These are phyloP conservation scores for Zasmidium angulare DNA, from an alignment of 2,329 filamentous ascomycete species.

Conservation along the genomic window DNA sequence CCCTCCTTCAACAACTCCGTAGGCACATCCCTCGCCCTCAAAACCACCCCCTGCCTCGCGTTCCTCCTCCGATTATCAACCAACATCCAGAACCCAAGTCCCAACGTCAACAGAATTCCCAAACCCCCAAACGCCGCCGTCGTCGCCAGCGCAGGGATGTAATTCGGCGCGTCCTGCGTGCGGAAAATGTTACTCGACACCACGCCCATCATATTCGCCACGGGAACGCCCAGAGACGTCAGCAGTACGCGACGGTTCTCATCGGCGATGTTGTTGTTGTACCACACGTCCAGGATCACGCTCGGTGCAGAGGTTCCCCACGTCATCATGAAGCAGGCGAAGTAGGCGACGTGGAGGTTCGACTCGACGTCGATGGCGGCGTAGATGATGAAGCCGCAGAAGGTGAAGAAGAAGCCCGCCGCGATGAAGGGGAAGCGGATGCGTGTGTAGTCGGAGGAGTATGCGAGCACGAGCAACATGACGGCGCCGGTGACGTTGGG, in stretches of 20 bases:
- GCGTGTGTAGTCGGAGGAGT: slow-evolving; percentile 65
- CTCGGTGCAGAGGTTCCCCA: slow-evolving; percentile 74
- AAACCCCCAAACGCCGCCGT: slow-evolving; percentile 63
- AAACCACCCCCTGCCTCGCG: slow-evolving; percentile 51
- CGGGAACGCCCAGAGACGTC: slow-evolving; percentile 70
- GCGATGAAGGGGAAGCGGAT: slow-evolving; percentile 73
- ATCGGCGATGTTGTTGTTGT: slow-evolving; percentile 80
- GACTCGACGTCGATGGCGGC: slow-evolving; percentile 64
- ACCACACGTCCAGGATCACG: slow-evolving; percentile 68
- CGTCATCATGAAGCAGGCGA: slow-evolving; percentile 78
- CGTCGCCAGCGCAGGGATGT: slow-evolving; percentile 64
- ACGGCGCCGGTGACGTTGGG: slow-evolving; percentile 73
- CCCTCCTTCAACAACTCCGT: slow-evolving; percentile 48
- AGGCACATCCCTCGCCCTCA: slow-evolving; percentile 53
- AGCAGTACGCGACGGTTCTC: slow-evolving; percentile 70
- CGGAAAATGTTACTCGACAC: slow-evolving; percentile 69
- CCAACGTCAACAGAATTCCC: slow-evolving; percentile 56
- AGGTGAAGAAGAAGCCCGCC: slow-evolving; percentile 70
- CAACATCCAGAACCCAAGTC: slow-evolving; percentile 64
- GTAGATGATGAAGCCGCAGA: slow-evolving; percentile 77
- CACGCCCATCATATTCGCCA: slow-evolving; percentile 75
- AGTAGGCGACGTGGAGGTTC: slow-evolving; percentile 68
- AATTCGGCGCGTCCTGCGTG: slow-evolving; percentile 63
- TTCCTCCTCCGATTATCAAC: slow-evolving; percentile 64
- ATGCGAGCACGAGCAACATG: slow-evolving; percentile 71